Base-by-base conservation (phyloP, 768 basidiomycete species). In the Xanthoconium stramineum region DNA sequence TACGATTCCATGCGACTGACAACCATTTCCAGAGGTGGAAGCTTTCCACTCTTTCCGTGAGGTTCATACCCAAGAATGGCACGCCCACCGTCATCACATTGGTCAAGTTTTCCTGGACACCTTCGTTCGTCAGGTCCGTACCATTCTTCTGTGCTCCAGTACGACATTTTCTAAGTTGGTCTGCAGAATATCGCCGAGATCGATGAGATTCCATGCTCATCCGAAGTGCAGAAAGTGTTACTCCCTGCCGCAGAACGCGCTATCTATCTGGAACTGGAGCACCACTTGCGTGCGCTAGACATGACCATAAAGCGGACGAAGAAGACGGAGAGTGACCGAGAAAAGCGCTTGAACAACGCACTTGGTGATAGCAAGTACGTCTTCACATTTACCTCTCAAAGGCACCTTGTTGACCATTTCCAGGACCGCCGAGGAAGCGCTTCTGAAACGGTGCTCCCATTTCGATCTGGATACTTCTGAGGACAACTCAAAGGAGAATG, bases 1-100 rank as follows among this genome's bases (percentile, higher is more conserved):
- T 24, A 37, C 47, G n/a, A 36, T 29, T 60, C 17, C 0, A 11
- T 37, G 19, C 43, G 38, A 49, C 58, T 74, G n/a, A 75, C 50
- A 38, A 6, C 40, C 35, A 17, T 54, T 35, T 61, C 24, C 62
- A 93, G 90, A 83, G 56, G 93, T 89, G 50, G 95, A 98, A 71
- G 83, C 85, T 60, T 98, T 98, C 80, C 94, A 97, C 69, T 94
- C 94, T 2, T 98, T 94, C 86, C 87, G 94, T 28, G 95, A 98
- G 65, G 89, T 94, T 12, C 93, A 91, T 65, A 94, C 87, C 40
- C 70, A 88, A 38, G 89, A 94, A 62, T 98, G 95, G 95, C 94
- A 97, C 66, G 85, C 85, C 1, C 88, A 92, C 64, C 87, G 95
- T 17, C 86, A 94, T 67, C 74, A 81, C 52, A 71, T 94, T 13